These are phyloP conservation scores for Pleurotus tuoliensis DNA, from an alignment of 768 basidiomycete species.

Conservation along the genomic window DNA sequence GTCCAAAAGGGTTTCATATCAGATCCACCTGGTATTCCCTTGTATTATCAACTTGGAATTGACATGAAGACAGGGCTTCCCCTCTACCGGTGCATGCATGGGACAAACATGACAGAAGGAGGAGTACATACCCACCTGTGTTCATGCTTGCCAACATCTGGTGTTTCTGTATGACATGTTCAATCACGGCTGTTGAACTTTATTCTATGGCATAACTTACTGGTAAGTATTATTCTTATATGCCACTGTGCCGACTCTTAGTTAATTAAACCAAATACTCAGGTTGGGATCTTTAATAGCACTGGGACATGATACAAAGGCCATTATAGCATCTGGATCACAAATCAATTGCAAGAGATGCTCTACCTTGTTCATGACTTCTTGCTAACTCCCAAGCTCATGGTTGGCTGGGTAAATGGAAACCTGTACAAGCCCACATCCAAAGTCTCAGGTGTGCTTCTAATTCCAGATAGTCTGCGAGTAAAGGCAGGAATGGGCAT, in stretches of 20 bases:
- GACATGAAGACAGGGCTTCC: constrained; percentile 16
- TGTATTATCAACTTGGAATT: constrained; percentile 9
- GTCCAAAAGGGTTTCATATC: constrained; percentile 17
- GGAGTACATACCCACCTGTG: constrained; percentile 29
- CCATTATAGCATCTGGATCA: constrained; percentile 18
- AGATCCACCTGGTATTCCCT: constrained; percentile 14
- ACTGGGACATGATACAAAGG: constrained; percentile 16
- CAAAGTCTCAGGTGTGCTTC: constrained; percentile 9
- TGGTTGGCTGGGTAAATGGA: constrained; percentile 11
- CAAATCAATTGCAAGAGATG: constrained; percentile 13
- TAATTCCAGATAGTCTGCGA: constrained; percentile 5
- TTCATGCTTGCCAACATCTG: constrained; percentile 11
- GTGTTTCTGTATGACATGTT: constrained; percentile 10
- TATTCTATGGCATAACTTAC: constrained; percentile 22
- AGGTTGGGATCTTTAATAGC: constrained; percentile 20
- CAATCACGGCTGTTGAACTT: constrained; percentile 19
- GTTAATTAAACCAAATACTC: neutral
- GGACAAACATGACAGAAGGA: constrained; percentile 31
- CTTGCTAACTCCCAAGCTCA: neutral
- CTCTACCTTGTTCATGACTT: constrained; percentile 1
- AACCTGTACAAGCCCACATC: constrained; percentile 11
- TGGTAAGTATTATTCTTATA: constrained; percentile 1
- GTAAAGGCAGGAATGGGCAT: neutral
- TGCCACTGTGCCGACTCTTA: too few species aligned
- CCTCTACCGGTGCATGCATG: constrained; percentile 22